phyloP scores from a whole-genome alignment of 2,329 filamentous ascomycete species.

The Fusarium vanettenii region DNA sequence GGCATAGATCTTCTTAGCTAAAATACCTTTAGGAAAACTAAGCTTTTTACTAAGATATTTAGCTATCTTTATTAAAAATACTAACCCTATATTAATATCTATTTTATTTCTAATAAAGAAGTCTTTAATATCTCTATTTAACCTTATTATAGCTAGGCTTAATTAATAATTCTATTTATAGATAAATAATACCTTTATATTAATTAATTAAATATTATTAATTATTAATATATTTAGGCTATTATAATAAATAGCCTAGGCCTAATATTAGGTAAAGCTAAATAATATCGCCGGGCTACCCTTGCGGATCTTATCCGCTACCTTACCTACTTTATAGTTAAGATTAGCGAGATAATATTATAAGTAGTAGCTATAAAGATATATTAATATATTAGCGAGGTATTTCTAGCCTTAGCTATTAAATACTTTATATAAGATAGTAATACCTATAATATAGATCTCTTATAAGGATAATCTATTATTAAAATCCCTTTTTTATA shows the following conservation, averaged over 20 bases:
- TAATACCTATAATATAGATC: neutral
- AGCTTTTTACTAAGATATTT: conserved; percentile 1
- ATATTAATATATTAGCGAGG: neutral
- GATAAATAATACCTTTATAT: neutral
- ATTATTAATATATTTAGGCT: neutral
- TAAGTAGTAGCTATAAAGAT: neutral
- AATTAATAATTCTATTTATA: neutral
- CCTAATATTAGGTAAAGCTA: neutral
- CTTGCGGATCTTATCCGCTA: neutral
- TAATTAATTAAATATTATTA: neutral
- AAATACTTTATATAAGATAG: neutral
- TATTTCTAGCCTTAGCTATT: neutral
- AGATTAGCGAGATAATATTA: neutral
- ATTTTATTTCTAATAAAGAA: neutral
- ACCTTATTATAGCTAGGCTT: neutral
- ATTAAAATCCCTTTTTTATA: neutral
- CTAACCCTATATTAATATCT: neutral
- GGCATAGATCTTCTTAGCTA: conserved; percentile 4
- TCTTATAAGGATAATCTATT: neutral
- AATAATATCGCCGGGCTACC: neutral
- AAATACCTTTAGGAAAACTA: neutral
- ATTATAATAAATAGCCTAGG: neutral
- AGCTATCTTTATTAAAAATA: neutral
- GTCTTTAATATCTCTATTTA: neutral
- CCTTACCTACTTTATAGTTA: neutral